Conservation (phyloP, 257 asterid genomes). For the Solanum tarapatanum region DNA sequence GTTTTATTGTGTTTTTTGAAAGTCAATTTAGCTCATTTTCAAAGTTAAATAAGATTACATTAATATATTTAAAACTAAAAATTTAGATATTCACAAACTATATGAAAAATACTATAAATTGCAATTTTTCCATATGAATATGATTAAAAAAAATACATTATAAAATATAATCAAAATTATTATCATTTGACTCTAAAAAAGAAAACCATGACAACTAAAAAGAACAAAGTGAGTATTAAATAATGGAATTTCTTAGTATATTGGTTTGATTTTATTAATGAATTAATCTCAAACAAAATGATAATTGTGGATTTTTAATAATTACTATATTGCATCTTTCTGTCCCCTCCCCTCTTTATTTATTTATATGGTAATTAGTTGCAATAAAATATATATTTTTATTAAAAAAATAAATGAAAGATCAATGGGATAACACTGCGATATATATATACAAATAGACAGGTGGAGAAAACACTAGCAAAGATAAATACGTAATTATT, state of each 20-base stretch:
- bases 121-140: too few relatives aligned
- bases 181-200: too few relatives aligned
- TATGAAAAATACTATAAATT: too few relatives aligned
- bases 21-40: too few relatives aligned
- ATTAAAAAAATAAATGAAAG: background rate
- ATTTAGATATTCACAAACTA: too few relatives aligned
- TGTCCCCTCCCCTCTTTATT: background rate
- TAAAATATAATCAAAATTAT: too few relatives aligned
- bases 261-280: background rate
- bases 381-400: background rate
- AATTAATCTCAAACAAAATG: background rate
- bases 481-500: background rate
- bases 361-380: background rate
- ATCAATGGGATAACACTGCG: background rate
- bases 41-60: too few relatives aligned
- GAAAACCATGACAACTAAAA: too few relatives aligned
- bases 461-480: background rate
- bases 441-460: background rate
- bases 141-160: too few relatives aligned
- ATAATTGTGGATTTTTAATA: background rate
- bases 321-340: background rate
- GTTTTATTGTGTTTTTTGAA: too few relatives aligned
- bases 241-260: background rate
- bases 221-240: background rate
- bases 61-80: too few relatives aligned